These are phyloP conservation scores for Aureobasidium mangrovei DNA, from an alignment of 2,329 filamentous ascomycete genomes.

Conservation along the genomic window DNA sequence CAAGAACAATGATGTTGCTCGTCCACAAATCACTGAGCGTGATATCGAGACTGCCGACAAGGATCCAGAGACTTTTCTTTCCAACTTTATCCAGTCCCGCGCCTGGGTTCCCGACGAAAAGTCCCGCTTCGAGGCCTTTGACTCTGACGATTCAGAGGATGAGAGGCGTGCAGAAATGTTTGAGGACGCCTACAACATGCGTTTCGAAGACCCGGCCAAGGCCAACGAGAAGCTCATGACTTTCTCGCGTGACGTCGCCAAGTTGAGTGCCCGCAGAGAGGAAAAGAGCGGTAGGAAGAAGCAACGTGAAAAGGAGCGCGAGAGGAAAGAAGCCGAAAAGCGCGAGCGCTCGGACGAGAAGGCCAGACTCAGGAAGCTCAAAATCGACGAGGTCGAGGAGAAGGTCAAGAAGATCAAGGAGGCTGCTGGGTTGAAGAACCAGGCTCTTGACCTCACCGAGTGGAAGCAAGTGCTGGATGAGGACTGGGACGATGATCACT, in stretches of 20 bases:
- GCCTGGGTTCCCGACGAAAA: constrained; percentile 72
- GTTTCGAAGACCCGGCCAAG: constrained; percentile 85
- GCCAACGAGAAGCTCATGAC: constrained; percentile 81
- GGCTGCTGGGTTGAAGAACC: constrained; percentile 67
- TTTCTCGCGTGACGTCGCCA: constrained; percentile 78
- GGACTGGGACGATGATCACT: constrained; percentile 79
- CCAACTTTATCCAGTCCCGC: constrained; percentile 85
- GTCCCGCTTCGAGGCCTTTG: constrained; percentile 67
- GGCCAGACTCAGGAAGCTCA: constrained; percentile 73
- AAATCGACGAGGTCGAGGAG: constrained; percentile 80
- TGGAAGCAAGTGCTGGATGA: constrained; percentile 79
- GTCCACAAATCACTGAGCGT: constrained; percentile 39
- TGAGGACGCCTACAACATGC: constrained; percentile 88
- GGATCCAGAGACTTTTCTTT: constrained; percentile 86
- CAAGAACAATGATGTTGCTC: background rate
- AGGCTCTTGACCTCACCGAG: constrained; percentile 60
- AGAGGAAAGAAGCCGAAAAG: constrained; percentile 71
- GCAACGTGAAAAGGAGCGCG: constrained; percentile 66
- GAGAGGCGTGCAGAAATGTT: constrained; percentile 72
- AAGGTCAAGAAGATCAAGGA: constrained; percentile 84
- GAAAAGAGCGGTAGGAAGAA: constrained; percentile 73
- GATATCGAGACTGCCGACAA: constrained; percentile 72
- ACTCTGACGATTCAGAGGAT: constrained; percentile 80
- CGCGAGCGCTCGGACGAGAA: constrained; percentile 68
- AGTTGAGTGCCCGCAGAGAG: constrained; percentile 77